Percentiles rank a stretch among this genome's conserved stretches.
Conservation (phyloP, 176 grass and related monocot genomes). For the Musa acuminata region DNA sequence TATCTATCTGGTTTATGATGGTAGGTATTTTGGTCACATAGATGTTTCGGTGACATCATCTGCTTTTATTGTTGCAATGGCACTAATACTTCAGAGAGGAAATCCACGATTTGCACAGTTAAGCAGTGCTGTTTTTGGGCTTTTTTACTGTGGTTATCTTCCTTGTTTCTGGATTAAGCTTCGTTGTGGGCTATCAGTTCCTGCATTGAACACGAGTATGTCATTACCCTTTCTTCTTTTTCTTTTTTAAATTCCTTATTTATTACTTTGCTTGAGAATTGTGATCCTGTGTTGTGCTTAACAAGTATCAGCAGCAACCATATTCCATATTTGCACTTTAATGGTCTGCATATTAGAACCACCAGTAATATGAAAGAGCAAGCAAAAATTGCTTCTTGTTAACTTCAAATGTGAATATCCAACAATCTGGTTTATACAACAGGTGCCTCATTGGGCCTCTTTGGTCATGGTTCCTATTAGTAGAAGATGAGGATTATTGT, state of each 20-base stretch:
- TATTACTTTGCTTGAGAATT: neutral
- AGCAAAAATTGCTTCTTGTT: neutral
- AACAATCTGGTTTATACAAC: neutral
- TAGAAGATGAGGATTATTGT: neutral
- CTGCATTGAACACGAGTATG: conserved; percentile 88
- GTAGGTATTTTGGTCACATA: conserved; percentile 93
- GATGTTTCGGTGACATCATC: conserved; percentile 78
- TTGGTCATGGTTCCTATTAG: neutral
- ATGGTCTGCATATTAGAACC: neutral
- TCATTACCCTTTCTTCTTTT: neutral
- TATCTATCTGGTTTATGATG: conserved; percentile 12
- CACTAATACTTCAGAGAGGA: conserved; percentile 81
- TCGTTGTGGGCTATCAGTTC: conserved; percentile 65
- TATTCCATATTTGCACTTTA: neutral
- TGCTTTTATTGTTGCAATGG: conserved; percentile 73
- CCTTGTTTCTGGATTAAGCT: conserved; percentile 99
- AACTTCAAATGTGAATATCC: neutral
- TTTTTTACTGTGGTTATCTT: conserved; percentile 98
- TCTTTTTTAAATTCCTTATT: neutral
- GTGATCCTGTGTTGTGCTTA: neutral
- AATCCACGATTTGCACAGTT: conserved; percentile 93
- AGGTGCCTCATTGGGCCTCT: neutral
- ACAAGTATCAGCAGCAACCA: neutral
- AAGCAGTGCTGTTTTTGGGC: conserved; percentile 89
- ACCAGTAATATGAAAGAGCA: neutral